Base-by-base conservation (phyloP, 2,329 filamentous ascomycete genomes). In the Pleochaeta shiraiana region DNA sequence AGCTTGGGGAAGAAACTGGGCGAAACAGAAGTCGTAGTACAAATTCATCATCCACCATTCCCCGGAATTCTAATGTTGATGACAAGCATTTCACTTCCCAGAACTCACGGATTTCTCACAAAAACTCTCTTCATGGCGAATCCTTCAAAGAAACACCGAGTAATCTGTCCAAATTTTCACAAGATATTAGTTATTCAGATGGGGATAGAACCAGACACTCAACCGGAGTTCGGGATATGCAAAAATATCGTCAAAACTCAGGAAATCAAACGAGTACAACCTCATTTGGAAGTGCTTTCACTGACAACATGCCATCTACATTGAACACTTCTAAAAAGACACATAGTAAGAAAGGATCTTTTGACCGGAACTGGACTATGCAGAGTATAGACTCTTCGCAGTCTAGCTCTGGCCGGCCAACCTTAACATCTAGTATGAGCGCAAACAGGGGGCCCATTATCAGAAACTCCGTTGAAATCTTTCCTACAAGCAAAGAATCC, bases 241-340 rank as follows among this genome's bases (percentile, higher is more conserved):
- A 93, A 70, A 89, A 95, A 73, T 88, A 87, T 47, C 83, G 90
- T 50, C 86, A 90, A 66, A 90, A 95, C 75, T 96, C 91, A 21
- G 66, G 67, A 47, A 70, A 68, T 59, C 45, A 50, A 26, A 21
- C 19, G 11, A 12, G 19, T 1, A 6, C 45, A 50, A 50, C 21
- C 9, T 7, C 21, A 24, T 21, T 50, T 9, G 45, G 45, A 21
- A 21, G 11, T 2, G 12, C 19, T 7, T 50, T 50, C 12, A 24
- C 45, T 26, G 21, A 21, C 21, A 24, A 19, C 26, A 28, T 50
- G 19, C 19, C 21, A 21, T 16, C 19, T 50, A 21, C 45, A 50
- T 11, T 26, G 21, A 9, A 11, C 1, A 24, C 21, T 50, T 21
- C 21, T 21, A 21, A 50, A 7, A 26, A 21, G 21, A 21, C 45